Evolutionary conservation across 1,284 basidiomycete species (phyloP), one percentile per base, ranked within the genome.

Genomic region (Ganoderma meredithae): DNA sequence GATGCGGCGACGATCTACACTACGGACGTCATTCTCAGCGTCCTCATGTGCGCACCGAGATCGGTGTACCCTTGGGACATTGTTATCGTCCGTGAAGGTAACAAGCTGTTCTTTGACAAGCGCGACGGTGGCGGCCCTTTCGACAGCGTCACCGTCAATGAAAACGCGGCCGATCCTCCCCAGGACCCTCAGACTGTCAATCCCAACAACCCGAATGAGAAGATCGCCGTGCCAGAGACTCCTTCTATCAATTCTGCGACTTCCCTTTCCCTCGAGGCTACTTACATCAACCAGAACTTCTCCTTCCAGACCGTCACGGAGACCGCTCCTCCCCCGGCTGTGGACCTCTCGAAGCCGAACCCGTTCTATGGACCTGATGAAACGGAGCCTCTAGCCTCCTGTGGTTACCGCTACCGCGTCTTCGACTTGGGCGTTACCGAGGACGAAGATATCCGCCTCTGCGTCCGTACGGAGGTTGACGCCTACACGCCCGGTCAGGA

Each of bases 1-100:
- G 90, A 90, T 75, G 86, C 88, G 60, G 96, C 95, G 15, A 91
- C 89, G 52, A 90, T 99, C 68, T 99, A 96, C 79, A 93, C 96
- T 27, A 99, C 97, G 47, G 98, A 99, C 84, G 91, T 94, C 71
- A 98, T 99, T 78, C 89, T 99, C 61, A 93, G 95, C 70, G 92
- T 98, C 22, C 90, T 99, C 72, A 99, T 99, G 98, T 96, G 94
- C 75, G 93, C 97, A 9, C 91, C 96, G 7, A 88, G 98, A 73
- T 97, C 96, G 17, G 95, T 98, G 69, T 97, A 99, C 83, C 97
- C 98, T 31, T 99, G 98, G 98, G 98, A 99, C 80, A 96, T 99
- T 71, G 94, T 99, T 72, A 93, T 99, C 74, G 88, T 96, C 62
- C 92, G 95, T 63, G 95, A 98, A 77, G 96, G 96, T 52, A 92